A percentile compares a stretch with the other conserved stretches of the same genome.
These are phyloP conservation scores for Zygoascus tannicola DNA, from an alignment of 805 yeast genomes.

Conservation along the genomic window DNA sequence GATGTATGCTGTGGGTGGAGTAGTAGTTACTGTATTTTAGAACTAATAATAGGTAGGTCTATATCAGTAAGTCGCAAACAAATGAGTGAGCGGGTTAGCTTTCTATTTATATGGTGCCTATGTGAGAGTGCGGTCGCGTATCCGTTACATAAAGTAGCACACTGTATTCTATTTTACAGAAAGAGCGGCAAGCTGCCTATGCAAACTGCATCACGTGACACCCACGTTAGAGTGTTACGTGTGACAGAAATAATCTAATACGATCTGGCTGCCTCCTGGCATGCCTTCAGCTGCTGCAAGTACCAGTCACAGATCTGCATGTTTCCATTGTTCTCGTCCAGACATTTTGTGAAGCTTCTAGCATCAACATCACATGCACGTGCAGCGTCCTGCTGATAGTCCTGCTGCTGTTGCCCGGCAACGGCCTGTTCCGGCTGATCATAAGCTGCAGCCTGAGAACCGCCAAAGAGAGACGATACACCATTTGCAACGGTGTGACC, in stretches of 20 bases:
- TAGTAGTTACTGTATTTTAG: no score
- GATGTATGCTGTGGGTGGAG: not conserved
- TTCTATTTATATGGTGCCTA: no score
- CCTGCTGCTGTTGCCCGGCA: slow-evolving; percentile 17
- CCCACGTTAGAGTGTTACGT: no score
- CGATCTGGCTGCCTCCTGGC: slow-evolving; percentile 86
- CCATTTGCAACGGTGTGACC: slow-evolving; percentile 98
- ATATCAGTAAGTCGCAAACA: no score
- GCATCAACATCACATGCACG: slow-evolving; percentile 83
- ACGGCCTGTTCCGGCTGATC: slow-evolving; percentile 38
- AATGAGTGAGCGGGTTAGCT: no score
- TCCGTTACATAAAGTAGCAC: no score
- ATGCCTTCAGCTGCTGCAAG: slow-evolving; percentile 93
- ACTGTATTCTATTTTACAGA: no score
- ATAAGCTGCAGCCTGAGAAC: slow-evolving; percentile 48
- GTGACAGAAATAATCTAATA: slow-evolving; percentile 51
- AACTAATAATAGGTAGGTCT: no score
- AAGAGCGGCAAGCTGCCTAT: no score
- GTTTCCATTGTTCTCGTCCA: slow-evolving; percentile 89
- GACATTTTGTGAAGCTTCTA: slow-evolving; percentile 87
- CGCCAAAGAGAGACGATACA: slow-evolving; percentile 79
- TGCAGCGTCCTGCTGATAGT: slow-evolving; percentile 35
- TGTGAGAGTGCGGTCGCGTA: no score
- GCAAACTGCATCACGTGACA: no score
- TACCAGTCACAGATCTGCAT: slow-evolving; percentile 96